Evolutionary conservation across 345 rosid species (phyloP), one percentile per base, ranked within the genome.

Genomic region (Conringia planisiliqua): DNA sequence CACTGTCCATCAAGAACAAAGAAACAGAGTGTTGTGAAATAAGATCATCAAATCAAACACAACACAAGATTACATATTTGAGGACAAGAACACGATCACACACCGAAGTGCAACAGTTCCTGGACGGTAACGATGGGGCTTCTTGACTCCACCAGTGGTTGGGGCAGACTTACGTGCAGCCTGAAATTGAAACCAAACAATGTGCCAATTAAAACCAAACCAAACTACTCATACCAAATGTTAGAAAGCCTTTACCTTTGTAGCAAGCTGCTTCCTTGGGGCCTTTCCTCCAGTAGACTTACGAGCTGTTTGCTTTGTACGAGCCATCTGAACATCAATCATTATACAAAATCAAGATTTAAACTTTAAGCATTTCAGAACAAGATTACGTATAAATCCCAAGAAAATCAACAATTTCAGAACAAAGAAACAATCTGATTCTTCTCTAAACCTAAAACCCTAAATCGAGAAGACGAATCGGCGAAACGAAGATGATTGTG

Each of bases 121-220:
- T 6, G 38, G 61, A 30, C 61, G 61, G 61, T 29, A 56, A 29
- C 61, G 35, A n/a, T 56, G 61, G 0, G 61, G 61, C 61, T 56
- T 56, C 38, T 56, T 56, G 18, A 56, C 61, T 14, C 61, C 61
- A 29, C 61, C 61, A n/a, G 61, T 56, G 39, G 97, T 92, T 1
- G 96, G 97, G 4, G 97, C 96, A 32, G 97, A 92, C 82, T 92
- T 92, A 36, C 97, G 90, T 0, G 97, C 97, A 63, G 96, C 97
- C 97, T 91, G 27, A 3, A 18, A 12, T 0, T 12, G 3, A 47
- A 22, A 58, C 8, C 27, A 16, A 27, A 33, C 9, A 9, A n/a
- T 7, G 38, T 43, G 2, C 6, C 18, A 13, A 33, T 33, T 0
- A 33, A 33, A 33, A 7, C 30, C 30, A 1, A 6, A 35, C 10